These are phyloP conservation scores for Cucurbitaria berberidis DNA, from an alignment of 2,329 filamentous ascomycete species.

Conservation along the genomic window DNA sequence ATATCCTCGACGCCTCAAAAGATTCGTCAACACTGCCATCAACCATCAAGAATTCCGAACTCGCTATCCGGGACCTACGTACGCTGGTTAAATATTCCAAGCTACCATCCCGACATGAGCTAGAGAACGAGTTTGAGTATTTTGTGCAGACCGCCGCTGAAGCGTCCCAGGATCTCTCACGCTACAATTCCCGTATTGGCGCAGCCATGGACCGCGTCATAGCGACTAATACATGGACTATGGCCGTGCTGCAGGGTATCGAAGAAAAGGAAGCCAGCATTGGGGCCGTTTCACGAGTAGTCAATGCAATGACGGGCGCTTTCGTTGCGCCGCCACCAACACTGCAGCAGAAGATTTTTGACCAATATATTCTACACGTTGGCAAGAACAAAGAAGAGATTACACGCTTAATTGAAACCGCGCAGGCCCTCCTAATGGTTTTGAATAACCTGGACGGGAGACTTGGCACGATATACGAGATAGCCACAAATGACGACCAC, in stretches of 20 bases:
- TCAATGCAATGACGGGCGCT: conserved; percentile 60
- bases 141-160: conserved; percentile 74
- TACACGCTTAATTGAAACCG: conserved; percentile 69
- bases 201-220: conserved; percentile 76
- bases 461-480: conserved; percentile 71
- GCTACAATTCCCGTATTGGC: conserved; percentile 78
- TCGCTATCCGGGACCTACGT: conserved; percentile 74
- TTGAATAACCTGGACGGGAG: conserved; percentile 73
- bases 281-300: conserved; percentile 51
- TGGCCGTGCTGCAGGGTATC: conserved; percentile 70
- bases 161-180: conserved; percentile 70
- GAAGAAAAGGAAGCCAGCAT: conserved; percentile 49
- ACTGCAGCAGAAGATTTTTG: conserved; percentile 62
- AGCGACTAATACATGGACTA: conserved; percentile 76
- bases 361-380: conserved; percentile 78
- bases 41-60: conserved; percentile 80
- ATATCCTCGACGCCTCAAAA: conserved; percentile 71
- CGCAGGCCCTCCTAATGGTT: conserved; percentile 69
- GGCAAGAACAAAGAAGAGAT: conserved; percentile 73
- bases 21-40: conserved; percentile 71
- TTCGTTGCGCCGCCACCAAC: conserved; percentile 55
- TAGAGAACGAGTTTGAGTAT: conserved; percentile 75
- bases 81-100: conserved; percentile 74
- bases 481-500: conserved; percentile 69
- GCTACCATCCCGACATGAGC: conserved; percentile 70